These are phyloP conservation scores for Thuidium tamariscinum DNA, from an alignment of 225 moss, liverwort and hornwort genomes.

Conservation along the genomic window DNA sequence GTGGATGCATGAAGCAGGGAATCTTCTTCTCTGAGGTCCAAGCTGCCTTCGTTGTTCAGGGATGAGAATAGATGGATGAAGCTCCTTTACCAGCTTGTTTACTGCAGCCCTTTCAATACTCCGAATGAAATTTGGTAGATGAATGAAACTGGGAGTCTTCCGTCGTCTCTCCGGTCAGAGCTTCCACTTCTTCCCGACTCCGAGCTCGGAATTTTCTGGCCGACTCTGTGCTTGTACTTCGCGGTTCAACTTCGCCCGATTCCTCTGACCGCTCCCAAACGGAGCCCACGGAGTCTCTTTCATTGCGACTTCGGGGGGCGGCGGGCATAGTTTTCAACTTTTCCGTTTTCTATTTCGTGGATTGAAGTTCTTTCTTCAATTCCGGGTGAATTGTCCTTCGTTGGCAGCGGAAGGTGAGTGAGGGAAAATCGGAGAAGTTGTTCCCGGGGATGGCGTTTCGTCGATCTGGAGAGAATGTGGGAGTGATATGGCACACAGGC, in stretches of 20 bases:
- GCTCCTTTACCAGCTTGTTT: not conserved
- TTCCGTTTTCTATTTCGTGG: not conserved
- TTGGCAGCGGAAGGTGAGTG: not conserved
- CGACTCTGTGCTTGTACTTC: not conserved
- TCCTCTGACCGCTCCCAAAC: not conserved
- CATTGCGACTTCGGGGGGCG: not conserved
- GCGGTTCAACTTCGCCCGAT: not conserved
- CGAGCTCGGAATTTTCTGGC: not conserved
- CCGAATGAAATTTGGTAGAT: not conserved
- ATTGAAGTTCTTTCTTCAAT: not conserved
- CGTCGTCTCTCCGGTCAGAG: not conserved
- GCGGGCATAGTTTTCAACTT: not conserved
- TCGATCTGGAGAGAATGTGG: not conserved
- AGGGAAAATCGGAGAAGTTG: not conserved
- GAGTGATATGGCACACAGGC: not conserved
- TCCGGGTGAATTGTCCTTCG: not conserved
- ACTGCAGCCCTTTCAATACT: no score
- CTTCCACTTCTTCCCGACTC: not conserved
- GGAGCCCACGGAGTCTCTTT: not conserved
- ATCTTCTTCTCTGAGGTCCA: not conserved
- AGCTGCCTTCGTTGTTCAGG: not conserved
- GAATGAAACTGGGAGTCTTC: not conserved
- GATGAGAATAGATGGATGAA: not conserved
- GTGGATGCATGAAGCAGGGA: not conserved
- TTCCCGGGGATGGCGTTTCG: not conserved